Evolutionary conservation across 2,329 filamentous ascomycete genomes (phyloP), one percentile per base, ranked within the genome.

Genomic region (Ploettnerulaceae sp.): DNA sequence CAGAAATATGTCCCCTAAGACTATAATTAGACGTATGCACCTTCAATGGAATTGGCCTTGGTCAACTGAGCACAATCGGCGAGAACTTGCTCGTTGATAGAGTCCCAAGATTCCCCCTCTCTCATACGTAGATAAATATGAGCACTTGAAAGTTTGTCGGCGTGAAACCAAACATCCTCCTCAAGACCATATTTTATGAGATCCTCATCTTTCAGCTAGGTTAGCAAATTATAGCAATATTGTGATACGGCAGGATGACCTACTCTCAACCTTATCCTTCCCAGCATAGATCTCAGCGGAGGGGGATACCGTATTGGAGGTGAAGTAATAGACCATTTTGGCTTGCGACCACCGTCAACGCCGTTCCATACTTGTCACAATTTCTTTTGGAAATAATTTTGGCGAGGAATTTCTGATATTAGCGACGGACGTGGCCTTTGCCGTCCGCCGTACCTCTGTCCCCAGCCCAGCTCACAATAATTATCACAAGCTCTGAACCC

Each of bases 251-350:
- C 5, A 18, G 18, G 3, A 11, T 4, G 47, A 45, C 54, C 51
- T 75, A 96, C 93, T 98, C 74, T 98, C 93, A 60, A 93, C 90
- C 71, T 98, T 98, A 74, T 98, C 93, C 69, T 97, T 98, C 68
- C 93, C 93, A 49, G 96, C 89, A 66, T 98, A 98, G 63, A 98
- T 82, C 65, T 84, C 90, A 32, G 89, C 91, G 24, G 89, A 66
- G 2, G 93, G 91, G 9, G 82, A 76, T 29, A 95, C 88, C 32
- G 82, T 81, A 52, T 79, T 91, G 20, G 91, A 97, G 1, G 82
- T 93, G 67, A 93, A 97, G 68, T 97, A 97, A 71, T 86, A 95
- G 36, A 98, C 93, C 93, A 98, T 94, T 21, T 62, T 67, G 36
- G 41, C 9, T 45, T 31, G 32, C 11, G 3, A 33, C 18, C 21